Evolutionary conservation across 1,284 basidiomycete species (phyloP).

Genomic region (Tilletia indica): DNA sequence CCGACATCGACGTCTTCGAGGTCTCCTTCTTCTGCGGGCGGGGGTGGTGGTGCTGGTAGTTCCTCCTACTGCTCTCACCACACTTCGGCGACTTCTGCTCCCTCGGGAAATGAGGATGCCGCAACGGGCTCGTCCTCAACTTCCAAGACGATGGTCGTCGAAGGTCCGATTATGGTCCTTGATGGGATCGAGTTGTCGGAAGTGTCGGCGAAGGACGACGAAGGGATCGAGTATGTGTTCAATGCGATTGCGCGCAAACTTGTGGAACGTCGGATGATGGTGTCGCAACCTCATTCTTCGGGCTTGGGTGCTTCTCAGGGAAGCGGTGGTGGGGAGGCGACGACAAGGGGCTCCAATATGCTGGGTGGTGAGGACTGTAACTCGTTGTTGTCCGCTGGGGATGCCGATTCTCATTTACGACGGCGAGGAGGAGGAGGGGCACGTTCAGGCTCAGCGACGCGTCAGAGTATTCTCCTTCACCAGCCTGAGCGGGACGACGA

Average conservation of each 20-base stretch:
- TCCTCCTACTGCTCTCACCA: constrained; percentile 1
- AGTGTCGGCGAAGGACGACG: constrained; percentile 42
- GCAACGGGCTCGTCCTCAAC: constrained; percentile 3
- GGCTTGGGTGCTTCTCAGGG: background rate
- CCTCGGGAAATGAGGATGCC: background rate
- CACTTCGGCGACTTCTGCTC: constrained; percentile 19
- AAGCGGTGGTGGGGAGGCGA: background rate
- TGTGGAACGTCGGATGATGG: constrained; percentile 26
- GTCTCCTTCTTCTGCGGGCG: background rate
- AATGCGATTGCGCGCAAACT: constrained; percentile 38
- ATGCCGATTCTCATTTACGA: background rate
- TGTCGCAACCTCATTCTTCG: background rate
- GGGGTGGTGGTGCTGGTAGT: background rate
- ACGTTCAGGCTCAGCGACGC: background rate
- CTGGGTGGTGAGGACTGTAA: background rate
- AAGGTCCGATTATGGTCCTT: constrained; percentile 21
- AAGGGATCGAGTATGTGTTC: constrained; percentile 37
- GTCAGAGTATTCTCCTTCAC: constrained; percentile 1
- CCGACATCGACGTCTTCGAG: constrained; percentile 22
- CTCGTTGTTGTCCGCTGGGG: background rate
- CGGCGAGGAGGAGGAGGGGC: background rate
- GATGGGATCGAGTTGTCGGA: constrained; percentile 37
- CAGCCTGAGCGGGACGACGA: background rate
- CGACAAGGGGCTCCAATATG: background rate
- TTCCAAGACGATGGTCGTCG: background rate